Evolutionary conservation across 2,329 filamentous ascomycete species (phyloP).

Genomic region (Phialophora macrospora): DNA sequence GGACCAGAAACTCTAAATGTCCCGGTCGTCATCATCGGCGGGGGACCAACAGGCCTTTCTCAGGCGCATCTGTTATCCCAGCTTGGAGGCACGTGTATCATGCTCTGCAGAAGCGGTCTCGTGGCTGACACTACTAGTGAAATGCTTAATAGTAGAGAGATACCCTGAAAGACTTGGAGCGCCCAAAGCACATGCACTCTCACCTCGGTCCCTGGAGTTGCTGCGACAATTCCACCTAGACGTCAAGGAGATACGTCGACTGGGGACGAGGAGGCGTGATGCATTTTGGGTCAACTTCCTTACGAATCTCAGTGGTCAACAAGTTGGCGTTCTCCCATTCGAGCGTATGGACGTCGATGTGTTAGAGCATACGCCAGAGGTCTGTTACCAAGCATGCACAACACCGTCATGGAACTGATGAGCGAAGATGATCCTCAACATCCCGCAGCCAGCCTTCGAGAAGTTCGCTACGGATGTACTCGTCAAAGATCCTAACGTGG

Average conservation of each 20-base stretch:
- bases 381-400: conserved; percentile 15
- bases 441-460: conserved; percentile 30
- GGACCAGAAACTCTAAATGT: conserved; percentile 22
- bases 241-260: conserved; percentile 35
- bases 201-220: conserved; percentile 42
- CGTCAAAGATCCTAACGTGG: conserved; percentile 24
- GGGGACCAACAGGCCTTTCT: conserved; percentile 47
- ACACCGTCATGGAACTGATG: background rate
- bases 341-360: conserved; percentile 41
- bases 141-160: conserved; percentile 37
- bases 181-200: conserved; percentile 43
- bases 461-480: conserved; percentile 24
- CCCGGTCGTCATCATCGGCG: conserved; percentile 47
- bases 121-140: conserved; percentile 35
- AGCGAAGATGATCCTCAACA: conserved; percentile 33
- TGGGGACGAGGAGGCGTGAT: conserved; percentile 44
- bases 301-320: conserved; percentile 46
- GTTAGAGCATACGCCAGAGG: conserved; percentile 46
- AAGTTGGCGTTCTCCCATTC: conserved; percentile 46
- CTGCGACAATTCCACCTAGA: conserved; percentile 42
- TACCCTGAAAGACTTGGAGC: conserved; percentile 40
- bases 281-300: conserved; percentile 51
- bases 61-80: conserved; percentile 45
- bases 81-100: conserved; percentile 38
- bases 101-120: background rate